phyloP scores from a whole-genome alignment of 345 rosid species.

The Arabis hirsuta region DNA sequence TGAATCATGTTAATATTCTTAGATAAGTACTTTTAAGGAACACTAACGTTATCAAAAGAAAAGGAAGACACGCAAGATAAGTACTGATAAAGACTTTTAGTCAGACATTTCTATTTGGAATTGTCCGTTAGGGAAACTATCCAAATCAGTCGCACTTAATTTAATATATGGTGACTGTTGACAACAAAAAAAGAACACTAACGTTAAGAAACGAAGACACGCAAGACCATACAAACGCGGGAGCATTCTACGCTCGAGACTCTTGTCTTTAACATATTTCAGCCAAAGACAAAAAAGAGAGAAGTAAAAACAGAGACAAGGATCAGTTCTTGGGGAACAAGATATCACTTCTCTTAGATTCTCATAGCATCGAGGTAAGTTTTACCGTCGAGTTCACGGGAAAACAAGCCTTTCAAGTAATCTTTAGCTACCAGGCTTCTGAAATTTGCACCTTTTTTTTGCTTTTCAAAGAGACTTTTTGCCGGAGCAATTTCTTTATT shows the following conservation, averaged over 20 bases:
- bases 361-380: slow-evolving; percentile 41
- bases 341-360: slow-evolving; percentile 4
- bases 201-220: no score
- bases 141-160: no score
- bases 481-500: slow-evolving; percentile 44
- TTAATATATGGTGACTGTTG: no score
- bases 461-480: slow-evolving; percentile 30
- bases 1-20: no score
- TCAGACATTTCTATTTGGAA: no score
- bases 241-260: not conserved
- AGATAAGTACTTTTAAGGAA: no score
- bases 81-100: no score
- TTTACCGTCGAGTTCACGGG: slow-evolving; percentile 42
- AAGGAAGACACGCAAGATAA: not conserved
- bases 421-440: slow-evolving; percentile 28
- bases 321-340: slow-evolving; percentile 14
- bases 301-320: not conserved
- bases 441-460: slow-evolving; percentile 30
- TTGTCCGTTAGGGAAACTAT: no score
- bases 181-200: no score
- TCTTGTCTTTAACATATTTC: not conserved
- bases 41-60: no score
- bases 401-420: slow-evolving; percentile 30
- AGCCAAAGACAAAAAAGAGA: not conserved
- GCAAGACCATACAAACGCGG: not conserved